These are phyloP conservation scores for Gentiana straminea DNA, from an alignment of 257 asterid species.

Conservation along the genomic window DNA sequence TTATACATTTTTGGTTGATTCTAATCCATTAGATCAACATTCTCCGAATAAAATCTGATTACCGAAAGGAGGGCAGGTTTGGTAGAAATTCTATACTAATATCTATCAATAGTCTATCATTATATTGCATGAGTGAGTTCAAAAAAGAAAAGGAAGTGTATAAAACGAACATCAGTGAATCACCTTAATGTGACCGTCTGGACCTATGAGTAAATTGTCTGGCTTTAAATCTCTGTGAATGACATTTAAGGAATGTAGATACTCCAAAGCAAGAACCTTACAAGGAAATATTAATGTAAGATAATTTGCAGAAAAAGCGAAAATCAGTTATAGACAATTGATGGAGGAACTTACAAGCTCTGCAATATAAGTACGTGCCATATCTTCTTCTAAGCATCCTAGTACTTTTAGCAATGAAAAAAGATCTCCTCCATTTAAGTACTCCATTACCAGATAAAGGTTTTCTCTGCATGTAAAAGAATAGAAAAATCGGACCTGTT, in stretches of 20 bases:
- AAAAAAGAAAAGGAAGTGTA: not conserved
- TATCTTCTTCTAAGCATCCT: conserved; percentile 96
- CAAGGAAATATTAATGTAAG: conserved; percentile 13
- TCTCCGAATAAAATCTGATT: no score
- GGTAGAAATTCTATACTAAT: no score
- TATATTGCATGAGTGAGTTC: not conserved
- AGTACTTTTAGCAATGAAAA: conserved; percentile 77
- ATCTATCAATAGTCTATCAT: no score
- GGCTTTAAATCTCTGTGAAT: conserved; percentile 97
- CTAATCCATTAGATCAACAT: no score
- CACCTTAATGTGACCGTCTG: conserved; percentile 99
- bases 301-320: conserved; percentile 14
- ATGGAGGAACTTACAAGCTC: conserved; percentile 72
- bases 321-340: conserved; percentile 15
- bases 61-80: no score
- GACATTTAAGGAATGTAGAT: conserved; percentile 82
- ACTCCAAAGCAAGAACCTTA: conserved; percentile 98
- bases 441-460: conserved; percentile 98
- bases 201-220: conserved; percentile 90
- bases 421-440: conserved; percentile 97
- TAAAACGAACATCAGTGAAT: conserved; percentile 13
- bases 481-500: conserved; percentile 99
- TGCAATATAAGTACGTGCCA: conserved; percentile 86
- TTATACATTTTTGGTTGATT: no score
- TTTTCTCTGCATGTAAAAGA: conserved; percentile 99